A percentile compares a stretch with the other conserved stretches of the same genome.
phyloP scores from a whole-genome alignment of 495 filamentous ascomycete species.

The Talaromyces adpressus region DNA sequence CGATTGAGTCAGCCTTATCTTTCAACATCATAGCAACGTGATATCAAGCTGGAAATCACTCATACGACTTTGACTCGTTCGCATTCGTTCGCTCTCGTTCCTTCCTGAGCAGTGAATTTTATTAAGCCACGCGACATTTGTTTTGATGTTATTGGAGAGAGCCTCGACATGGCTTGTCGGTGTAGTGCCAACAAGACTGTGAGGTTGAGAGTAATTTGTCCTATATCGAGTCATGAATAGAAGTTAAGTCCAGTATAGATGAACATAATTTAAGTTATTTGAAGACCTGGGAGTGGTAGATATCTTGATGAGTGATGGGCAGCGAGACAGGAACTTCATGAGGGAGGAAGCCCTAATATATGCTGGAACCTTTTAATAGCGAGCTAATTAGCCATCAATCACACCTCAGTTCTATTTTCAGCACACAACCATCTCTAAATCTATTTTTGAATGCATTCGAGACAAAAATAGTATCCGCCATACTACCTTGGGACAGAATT shows the following conservation, averaged over 20 bases:
- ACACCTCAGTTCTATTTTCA: not conserved
- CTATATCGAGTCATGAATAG: not conserved
- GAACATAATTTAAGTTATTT: not conserved
- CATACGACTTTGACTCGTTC: not conserved
- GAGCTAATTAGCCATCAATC: not conserved
- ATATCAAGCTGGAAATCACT: not conserved
- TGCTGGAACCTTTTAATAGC: not conserved
- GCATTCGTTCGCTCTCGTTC: not conserved
- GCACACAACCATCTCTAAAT: not conserved
- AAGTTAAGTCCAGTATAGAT: not conserved
- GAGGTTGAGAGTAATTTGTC: not conserved
- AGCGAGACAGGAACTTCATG: not conserved
- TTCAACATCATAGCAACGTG: not conserved
- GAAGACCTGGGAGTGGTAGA: not conserved
- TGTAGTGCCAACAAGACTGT: not conserved
- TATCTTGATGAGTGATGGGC: not conserved
- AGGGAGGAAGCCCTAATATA: not conserved
- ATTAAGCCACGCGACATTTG: constrained; percentile 3
- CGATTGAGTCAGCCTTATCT: not conserved
- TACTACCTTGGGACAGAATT: not conserved
- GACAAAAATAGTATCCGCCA: not conserved
- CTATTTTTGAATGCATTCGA: not conserved
- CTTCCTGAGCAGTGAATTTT: not conserved
- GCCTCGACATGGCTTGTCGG: not conserved
- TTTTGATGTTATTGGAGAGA: not conserved